Base-by-base conservation (phyloP, 2,329 filamentous ascomycete genomes). In the Clonostachys rosea region DNA sequence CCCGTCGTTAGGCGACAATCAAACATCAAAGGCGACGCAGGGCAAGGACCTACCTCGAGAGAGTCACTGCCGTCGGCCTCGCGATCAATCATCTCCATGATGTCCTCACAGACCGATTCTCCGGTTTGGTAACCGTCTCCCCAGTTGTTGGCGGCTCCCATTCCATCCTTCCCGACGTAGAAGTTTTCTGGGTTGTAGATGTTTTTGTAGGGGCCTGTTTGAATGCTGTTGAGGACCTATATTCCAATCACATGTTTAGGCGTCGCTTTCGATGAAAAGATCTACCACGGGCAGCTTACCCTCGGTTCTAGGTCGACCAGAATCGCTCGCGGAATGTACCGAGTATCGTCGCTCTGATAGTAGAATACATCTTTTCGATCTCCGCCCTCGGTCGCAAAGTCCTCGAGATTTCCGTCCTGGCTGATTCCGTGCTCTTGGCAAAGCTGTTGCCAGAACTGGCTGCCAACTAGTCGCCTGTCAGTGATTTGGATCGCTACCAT, bases 121-220 rank as follows among this genome's bases (percentile, higher is more conserved):
- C 91, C 94, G 46, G 89, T 91, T 55, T 94, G 85, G 69, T 99
- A 99, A 42, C 94, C 94, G 61, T 94, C 88, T 51, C 91, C 94
- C 94, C 94, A 99, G 67, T 97, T 99, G 69, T 99, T 99, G 42
- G 91, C 94, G 7, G 94, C 94, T 42, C 94, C 94, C 47, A 89
- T 84, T 49, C 94, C 94, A 70, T 92, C 87, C 66, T 96, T 95
- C 59, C 92, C 90, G 46, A 97, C 83, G 65, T 95, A 99, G 71
- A 97, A 96, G 75, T 99, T 99, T 69, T 99, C 94, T 1, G 94
- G 94, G 65, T 99, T 99, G 80, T 99, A 99, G 50, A 99, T 99
- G 66, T 99, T 97, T 67, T 87, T 90, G 75, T 99, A 99, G 0
- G 91, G 86, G 2, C 94, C 91, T 10, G 86, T 87, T 71, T 97